Evolutionary conservation across 805 yeast genomes (phyloP).

Genomic region (Blastobotrys peoriensis): DNA sequence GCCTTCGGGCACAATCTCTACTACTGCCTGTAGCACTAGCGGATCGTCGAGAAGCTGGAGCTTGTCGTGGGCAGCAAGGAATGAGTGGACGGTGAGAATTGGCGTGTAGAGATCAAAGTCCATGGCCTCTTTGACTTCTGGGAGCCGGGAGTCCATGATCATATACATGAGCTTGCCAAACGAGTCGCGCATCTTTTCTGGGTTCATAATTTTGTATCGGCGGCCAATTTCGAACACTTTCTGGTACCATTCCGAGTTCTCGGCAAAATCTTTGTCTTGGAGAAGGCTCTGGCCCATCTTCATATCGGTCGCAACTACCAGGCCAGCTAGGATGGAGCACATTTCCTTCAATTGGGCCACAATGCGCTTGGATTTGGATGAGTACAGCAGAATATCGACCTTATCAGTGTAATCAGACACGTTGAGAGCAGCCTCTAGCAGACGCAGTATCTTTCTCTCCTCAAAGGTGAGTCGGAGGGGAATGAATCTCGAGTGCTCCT

Average conservation of each 20-base stretch:
- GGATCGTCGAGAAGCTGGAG: constrained; percentile 50
- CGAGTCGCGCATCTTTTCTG: constrained; percentile 71
- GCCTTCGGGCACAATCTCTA: constrained; percentile 56
- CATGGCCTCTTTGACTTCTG: constrained; percentile 63
- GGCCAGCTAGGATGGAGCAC: constrained; percentile 72
- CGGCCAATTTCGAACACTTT: constrained; percentile 78
- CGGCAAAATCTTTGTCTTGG: constrained; percentile 59
- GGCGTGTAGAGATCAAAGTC: constrained; percentile 74
- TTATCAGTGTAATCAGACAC: constrained; percentile 77
- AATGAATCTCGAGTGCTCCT: constrained; percentile 44
- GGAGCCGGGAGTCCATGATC: constrained; percentile 77
- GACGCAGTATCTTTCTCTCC: constrained; percentile 60
- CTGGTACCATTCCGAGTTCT: constrained; percentile 73
- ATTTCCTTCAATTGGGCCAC: constrained; percentile 67
- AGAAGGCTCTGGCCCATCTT: constrained; percentile 61
- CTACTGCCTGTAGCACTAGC: constrained; percentile 55
- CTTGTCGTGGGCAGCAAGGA: constrained; percentile 35
- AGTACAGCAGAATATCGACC: constrained; percentile 62
- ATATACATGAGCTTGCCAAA: constrained; percentile 77
- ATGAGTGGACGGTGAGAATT: constrained; percentile 52
- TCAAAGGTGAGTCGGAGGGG: constrained; percentile 64
- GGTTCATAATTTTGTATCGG: constrained; percentile 84
- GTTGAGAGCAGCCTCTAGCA: constrained; percentile 68
- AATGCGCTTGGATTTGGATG: constrained; percentile 64
- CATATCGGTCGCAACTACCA: constrained; percentile 71